Percentiles rank a stretch among this genome's conserved stretches.
Evolutionary conservation across 2,329 filamentous ascomycete species (phyloP).

Genomic region (Ascochyta fabae): DNA sequence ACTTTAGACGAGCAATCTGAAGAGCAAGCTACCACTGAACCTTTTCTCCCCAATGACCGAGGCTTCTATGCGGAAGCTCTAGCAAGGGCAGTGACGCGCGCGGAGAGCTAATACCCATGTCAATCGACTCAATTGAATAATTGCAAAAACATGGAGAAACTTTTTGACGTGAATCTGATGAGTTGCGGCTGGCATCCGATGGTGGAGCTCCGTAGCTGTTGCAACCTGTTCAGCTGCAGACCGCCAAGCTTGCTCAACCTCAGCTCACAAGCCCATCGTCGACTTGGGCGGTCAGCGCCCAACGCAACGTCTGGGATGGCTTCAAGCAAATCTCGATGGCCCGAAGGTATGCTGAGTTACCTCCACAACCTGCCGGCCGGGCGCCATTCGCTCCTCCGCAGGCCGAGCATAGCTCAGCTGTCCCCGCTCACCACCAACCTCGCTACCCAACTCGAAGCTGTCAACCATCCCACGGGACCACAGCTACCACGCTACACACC

Average conservation of each 20-base stretch:
- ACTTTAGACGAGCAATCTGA: slow-evolving; percentile 53
- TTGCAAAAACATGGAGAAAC: slow-evolving; percentile 25
- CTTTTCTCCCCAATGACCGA: slow-evolving; percentile 36
- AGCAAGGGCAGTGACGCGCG: slow-evolving; percentile 35
- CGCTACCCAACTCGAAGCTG: neutral
- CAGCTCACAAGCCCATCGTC: slow-evolving; percentile 18
- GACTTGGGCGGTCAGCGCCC: neutral
- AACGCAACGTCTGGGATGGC: slow-evolving; percentile 11
- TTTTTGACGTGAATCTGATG: slow-evolving; percentile 27
- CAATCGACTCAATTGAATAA: slow-evolving; percentile 39
- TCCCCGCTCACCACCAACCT: neutral
- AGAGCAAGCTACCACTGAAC: slow-evolving; percentile 50
- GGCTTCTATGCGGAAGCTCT: slow-evolving; percentile 30
- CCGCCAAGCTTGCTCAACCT: slow-evolving; percentile 43
- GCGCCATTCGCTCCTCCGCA: neutral
- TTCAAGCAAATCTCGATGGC: slow-evolving; percentile 2
- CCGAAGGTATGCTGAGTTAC: neutral
- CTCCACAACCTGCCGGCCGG: neutral
- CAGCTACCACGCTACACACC: neutral
- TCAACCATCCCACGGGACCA: neutral
- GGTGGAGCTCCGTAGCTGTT: slow-evolving; percentile 26
- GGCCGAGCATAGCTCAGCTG: neutral
- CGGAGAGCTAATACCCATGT: slow-evolving; percentile 27
- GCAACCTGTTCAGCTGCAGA: slow-evolving; percentile 31
- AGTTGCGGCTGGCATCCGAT: slow-evolving; percentile 20